Base-by-base conservation (phyloP, 2,329 filamentous ascomycete species). In the Trichophyton rubrum region DNA sequence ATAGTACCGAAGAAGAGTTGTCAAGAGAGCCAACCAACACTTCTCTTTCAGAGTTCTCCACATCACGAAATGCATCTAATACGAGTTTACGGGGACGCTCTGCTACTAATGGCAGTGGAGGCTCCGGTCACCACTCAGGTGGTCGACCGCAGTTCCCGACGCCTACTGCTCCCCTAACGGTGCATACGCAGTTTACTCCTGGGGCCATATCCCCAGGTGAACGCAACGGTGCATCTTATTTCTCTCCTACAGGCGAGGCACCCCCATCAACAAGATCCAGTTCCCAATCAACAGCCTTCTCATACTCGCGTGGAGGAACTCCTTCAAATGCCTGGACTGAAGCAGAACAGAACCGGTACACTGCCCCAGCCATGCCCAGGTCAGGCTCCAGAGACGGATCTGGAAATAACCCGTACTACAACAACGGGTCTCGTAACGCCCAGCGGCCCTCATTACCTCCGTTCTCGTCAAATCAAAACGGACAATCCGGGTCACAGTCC, bases 281-380 rank as follows among this genome's bases (percentile, higher is more conserved):
- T 64, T 78, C 77, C 41, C 77, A 79, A 64, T 78, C 77, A 45
- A 84, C 85, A 53, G 85, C 90, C 70, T 95, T 90, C 68, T 84
- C 85, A 1, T 95, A 95, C 68, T 86, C 90, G 58, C 86, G 90
- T 63, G 83, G 89, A 65, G 80, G 79, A 9, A 86, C 85, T 1
- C 85, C 89, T 1, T 71, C 67, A 17, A 65, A 64, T 61, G 82
- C 85, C 64, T 89, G 87, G 80, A 84, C 76, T 40, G 76, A 85
- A 68, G 27, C 51, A 17, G 89, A 95, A 64, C 82, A 84, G 24
- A 84, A 83, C 67, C 84, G 92, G 33, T 95, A 95, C 70, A 96
- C 92, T 0, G 90, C 92, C 7, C 92, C 92, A 20, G 90, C 89
- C 1, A 85, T 91, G 80, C 86, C 88, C 51, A 85, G 90, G 43